Conservation (phyloP, 192 early-diverging fungal genomes). For the Lobosporangium transversale region DNA sequence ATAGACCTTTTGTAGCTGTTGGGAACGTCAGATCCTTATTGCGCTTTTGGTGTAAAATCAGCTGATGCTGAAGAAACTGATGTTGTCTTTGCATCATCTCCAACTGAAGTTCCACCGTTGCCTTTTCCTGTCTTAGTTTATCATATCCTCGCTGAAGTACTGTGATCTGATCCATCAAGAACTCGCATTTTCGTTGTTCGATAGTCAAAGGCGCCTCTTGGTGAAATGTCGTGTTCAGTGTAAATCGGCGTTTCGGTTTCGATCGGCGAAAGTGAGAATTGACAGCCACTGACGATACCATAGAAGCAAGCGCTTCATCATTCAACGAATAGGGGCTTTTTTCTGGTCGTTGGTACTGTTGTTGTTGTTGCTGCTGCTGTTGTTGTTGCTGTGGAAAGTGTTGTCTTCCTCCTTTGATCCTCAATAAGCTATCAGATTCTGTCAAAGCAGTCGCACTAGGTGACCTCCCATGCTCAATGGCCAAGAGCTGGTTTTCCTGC, state of each 20-base stretch:
- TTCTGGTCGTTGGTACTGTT: background rate
- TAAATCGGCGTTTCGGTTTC: conserved; percentile 38
- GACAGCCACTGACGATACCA: conserved; percentile 28
- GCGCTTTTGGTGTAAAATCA: conserved; percentile 7
- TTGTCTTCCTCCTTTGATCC: background rate
- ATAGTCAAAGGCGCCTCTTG: conserved; percentile 12
- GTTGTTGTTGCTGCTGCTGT: background rate
- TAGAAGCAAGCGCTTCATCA: conserved; percentile 16
- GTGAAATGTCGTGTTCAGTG: conserved; percentile 15
- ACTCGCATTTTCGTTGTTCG: conserved; percentile 31
- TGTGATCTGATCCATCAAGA: conserved; percentile 43
- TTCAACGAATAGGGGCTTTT: background rate
- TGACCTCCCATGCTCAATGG: background rate
- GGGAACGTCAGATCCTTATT: conserved; percentile 6
- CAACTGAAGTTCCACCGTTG: conserved; percentile 31
- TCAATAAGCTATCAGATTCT: background rate
- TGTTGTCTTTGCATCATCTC: conserved; percentile 37
- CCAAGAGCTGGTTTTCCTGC: background rate
- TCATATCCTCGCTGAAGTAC: conserved; percentile 41
- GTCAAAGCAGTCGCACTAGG: background rate
- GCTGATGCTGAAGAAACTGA: conserved; percentile 32
- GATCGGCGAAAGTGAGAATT: conserved; percentile 16
- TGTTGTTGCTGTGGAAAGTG: conserved; percentile 1
- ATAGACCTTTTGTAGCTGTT: background rate
- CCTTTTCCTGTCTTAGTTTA: conserved; percentile 36